Base-by-base conservation (phyloP, 2,329 filamentous ascomycete species). In the Torrubiellomyces zombiae region DNA sequence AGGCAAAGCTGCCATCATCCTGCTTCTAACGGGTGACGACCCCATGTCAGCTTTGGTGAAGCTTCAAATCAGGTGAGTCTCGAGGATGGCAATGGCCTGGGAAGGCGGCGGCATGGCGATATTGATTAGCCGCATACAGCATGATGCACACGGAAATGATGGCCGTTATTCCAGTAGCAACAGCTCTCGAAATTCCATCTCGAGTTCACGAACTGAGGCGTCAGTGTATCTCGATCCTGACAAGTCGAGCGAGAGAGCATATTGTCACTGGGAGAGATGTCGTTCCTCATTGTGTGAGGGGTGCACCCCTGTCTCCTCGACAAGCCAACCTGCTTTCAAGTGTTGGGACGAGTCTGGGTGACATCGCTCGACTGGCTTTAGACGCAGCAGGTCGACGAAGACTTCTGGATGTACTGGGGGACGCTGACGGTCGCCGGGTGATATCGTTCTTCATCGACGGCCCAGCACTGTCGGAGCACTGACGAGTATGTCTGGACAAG, bases 51-150 rank as follows among this genome's bases (percentile, higher is more conserved):
- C 38, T 1, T 49, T 60, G 26, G 51, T 53, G 43, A 42, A 39
- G 10, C 38, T 67, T 18, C 60, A 67, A 25, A 42, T 56, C 24
- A 40, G 53, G 57, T 63, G 38, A 34, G 51, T 20, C 13, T 4
- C 15, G 8, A 16, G 14, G 11, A 14, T 29, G 7, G 6, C 18
- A 12, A 24, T 19, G 14, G 26, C 23, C 17, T n/a, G n/a, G n/a
- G n/a, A n/a, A n/a, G n/a, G n/a, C n/a, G n/a, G n/a, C n/a, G n/a
- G n/a, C n/a, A n/a, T n/a, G n/a, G n/a, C n/a, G n/a, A n/a, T n/a
- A n/a, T n/a, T n/a, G n/a, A n/a, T n/a, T n/a, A n/a, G n/a, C 26
- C 5, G 22, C 23, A 9, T 17, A 12, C 24, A 58, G 54, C 6
- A 41, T 57, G 12, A 23, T 51, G 9, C 34, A 38, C 19, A 43